Evolutionary conservation across 768 basidiomycete genomes (phyloP).

Genomic region (Suillus spraguei): DNA sequence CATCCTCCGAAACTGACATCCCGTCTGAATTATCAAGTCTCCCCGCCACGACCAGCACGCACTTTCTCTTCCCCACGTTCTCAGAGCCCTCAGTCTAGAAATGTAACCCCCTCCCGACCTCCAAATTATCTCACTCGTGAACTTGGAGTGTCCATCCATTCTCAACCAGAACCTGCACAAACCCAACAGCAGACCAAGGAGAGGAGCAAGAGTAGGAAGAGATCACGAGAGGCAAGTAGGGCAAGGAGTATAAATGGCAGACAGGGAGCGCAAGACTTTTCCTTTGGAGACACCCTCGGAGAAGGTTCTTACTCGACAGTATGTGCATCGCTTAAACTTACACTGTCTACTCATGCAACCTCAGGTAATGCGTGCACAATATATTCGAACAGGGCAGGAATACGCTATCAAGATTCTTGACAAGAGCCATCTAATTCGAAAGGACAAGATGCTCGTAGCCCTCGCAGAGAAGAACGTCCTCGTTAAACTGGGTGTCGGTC

Average conservation of each 20-base stretch:
- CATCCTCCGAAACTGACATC: slow-evolving; percentile 58
- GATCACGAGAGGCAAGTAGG: slow-evolving; percentile 36
- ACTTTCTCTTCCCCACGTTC: slow-evolving; percentile 68
- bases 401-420: slow-evolving; percentile 84
- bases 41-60: slow-evolving; percentile 58
- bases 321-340: slow-evolving; percentile 30
- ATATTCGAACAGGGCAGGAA: slow-evolving; percentile 56
- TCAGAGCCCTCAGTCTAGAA: slow-evolving; percentile 49
- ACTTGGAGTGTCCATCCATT: slow-evolving; percentile 41
- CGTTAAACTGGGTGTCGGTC: slow-evolving; percentile 60
- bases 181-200: slow-evolving; percentile 23
- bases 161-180: slow-evolving; percentile 17
- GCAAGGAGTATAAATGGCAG: slow-evolving; percentile 50
- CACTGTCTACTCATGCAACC: slow-evolving; percentile 15
- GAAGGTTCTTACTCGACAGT: slow-evolving; percentile 86
- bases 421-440: slow-evolving; percentile 79
- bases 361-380: slow-evolving; percentile 61
- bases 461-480: slow-evolving; percentile 80
- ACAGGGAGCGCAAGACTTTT: slow-evolving; percentile 62
- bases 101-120: slow-evolving; percentile 38
- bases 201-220: slow-evolving; percentile 43
- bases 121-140: slow-evolving; percentile 64
- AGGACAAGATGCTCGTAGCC: slow-evolving; percentile 79
- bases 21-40: slow-evolving; percentile 41
- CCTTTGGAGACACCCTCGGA: slow-evolving; percentile 72